Evolutionary conservation across 805 yeast genomes (phyloP).

Genomic region (Saitoella complicata): DNA sequence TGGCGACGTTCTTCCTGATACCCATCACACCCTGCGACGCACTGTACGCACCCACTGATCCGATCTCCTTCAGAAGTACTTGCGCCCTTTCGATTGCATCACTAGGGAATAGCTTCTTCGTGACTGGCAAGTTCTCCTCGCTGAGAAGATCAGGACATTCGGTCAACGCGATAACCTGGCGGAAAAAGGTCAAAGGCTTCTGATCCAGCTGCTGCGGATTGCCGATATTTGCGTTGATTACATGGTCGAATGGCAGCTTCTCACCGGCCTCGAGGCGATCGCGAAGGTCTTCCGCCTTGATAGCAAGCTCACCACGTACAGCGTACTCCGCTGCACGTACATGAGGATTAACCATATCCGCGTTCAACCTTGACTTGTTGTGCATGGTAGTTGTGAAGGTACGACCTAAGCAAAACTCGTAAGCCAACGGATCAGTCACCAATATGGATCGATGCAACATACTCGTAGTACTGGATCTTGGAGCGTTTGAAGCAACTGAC

Average conservation of each 20-base stretch:
- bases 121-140: slow-evolving; percentile 16
- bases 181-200: slow-evolving; percentile 83
- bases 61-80: slow-evolving; percentile 40
- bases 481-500: no score
- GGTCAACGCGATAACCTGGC: slow-evolving; percentile 73
- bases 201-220: slow-evolving; percentile 96
- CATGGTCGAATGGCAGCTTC: slow-evolving; percentile 57
- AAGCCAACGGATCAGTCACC: no score
- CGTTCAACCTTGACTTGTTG: neutral
- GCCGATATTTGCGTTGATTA: slow-evolving; percentile 87
- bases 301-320: slow-evolving; percentile 88
- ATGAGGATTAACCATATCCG: slow-evolving; percentile 46
- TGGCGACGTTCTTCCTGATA: slow-evolving; percentile 64
- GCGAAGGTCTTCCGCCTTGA: slow-evolving; percentile 73
- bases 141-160: slow-evolving; percentile 65
- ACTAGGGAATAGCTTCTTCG: slow-evolving; percentile 25
- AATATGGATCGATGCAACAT: no score
- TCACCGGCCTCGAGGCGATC: slow-evolving; percentile 39
- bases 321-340: slow-evolving; percentile 86
- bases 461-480: no score
- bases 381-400: no score
- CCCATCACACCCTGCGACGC: slow-evolving; percentile 73
- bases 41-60: slow-evolving; percentile 90
- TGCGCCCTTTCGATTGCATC: slow-evolving; percentile 68
- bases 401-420: no score